Evolutionary conservation across 2,329 filamentous ascomycete species (phyloP).

Genomic region (Calonectria crousiana): DNA sequence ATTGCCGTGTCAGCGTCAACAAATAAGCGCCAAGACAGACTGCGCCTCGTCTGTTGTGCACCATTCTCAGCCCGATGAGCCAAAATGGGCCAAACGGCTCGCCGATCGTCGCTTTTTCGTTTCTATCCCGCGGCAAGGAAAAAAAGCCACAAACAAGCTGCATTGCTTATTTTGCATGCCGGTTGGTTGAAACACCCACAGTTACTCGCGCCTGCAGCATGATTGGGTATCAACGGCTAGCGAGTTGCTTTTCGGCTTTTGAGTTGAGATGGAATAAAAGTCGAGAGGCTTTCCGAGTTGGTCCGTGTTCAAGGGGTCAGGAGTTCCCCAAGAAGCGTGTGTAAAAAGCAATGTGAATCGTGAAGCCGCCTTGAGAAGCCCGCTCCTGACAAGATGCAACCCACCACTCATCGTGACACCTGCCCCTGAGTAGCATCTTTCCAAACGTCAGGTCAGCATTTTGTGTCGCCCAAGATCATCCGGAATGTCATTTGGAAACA

Average conservation of each 20-base stretch:
- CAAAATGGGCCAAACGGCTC: background rate
- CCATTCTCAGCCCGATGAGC: background rate
- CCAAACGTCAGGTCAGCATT: background rate
- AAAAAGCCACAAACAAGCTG: background rate
- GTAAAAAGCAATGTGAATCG: background rate
- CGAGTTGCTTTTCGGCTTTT: background rate
- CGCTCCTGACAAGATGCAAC: background rate
- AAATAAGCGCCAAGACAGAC: conserved; percentile 3
- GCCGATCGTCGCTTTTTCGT: background rate
- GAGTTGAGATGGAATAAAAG: background rate
- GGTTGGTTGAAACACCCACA: background rate
- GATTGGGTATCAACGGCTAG: background rate
- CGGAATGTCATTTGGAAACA: background rate
- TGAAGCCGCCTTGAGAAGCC: background rate
- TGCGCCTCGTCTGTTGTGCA: background rate
- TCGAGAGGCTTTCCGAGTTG: background rate
- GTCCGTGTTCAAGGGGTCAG: background rate
- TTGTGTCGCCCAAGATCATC: background rate
- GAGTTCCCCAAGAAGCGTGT: background rate
- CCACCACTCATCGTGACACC: background rate
- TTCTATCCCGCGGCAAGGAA: background rate
- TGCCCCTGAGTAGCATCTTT: background rate
- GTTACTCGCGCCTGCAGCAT: background rate
- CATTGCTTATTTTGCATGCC: background rate
- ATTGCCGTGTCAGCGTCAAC: conserved; percentile 1